A percentile compares a stretch with the other conserved stretches of the same genome.
These are phyloP conservation scores for Camelina neglecta DNA, from an alignment of 345 rosid species.

Conservation along the genomic window DNA sequence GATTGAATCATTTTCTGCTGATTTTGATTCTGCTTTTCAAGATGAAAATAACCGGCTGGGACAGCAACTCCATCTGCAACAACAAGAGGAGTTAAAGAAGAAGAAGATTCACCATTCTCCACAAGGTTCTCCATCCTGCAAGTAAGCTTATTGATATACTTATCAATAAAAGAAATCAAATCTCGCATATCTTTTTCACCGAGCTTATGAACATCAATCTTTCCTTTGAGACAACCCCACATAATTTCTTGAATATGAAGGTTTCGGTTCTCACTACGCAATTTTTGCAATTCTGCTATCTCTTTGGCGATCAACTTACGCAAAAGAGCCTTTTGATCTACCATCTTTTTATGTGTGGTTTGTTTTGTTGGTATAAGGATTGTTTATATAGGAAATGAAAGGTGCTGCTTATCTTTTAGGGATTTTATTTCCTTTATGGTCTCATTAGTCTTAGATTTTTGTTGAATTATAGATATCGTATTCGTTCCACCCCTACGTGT, in stretches of 20 bases:
- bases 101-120: not conserved
- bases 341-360: slow-evolving; percentile 4
- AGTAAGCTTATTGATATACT: not conserved
- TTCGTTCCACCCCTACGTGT: no score
- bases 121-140: not conserved
- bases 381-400: slow-evolving; percentile 7
- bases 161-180: not conserved
- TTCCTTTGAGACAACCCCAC: not conserved
- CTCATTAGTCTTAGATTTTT: not conserved
- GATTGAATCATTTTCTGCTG: no score
- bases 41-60: no score
- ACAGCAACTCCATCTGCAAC: not conserved
- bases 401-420: not conserved
- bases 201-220: not conserved
- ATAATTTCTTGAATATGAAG: not conserved
- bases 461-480: not conserved
- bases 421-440: not conserved
- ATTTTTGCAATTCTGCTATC: not conserved
- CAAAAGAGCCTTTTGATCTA: not conserved
- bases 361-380: not conserved
- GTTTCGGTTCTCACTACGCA: not conserved
- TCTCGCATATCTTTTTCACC: not conserved
- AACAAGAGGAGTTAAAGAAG: not conserved
- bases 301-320: not conserved
- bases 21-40: no score